Conservation (phyloP, 169 alveolate genomes). For the Plasmodium yoelii region DNA sequence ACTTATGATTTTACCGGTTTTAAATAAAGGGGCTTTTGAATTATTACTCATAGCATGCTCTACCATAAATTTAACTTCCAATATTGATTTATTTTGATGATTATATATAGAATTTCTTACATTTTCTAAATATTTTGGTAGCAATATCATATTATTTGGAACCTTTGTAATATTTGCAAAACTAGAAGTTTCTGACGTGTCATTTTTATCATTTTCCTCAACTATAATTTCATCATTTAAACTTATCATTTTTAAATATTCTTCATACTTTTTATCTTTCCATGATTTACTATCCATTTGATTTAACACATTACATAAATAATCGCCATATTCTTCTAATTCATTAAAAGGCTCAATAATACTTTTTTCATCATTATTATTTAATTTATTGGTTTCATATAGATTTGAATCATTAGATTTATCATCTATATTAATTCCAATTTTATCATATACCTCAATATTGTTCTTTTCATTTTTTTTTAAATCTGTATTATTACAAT, state of each 20-base stretch:
- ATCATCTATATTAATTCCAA: conserved; percentile 27
- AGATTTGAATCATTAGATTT: conserved; percentile 15
- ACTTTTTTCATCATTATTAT: conserved; percentile 34
- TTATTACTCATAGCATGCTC: conserved; percentile 72
- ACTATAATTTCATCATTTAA: conserved; percentile 67
- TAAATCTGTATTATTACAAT: conserved; percentile 9
- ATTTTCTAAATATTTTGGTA: conserved; percentile 75
- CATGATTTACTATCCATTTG: conserved; percentile 75
- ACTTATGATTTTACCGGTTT: conserved; percentile 73
- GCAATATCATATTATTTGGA: conserved; percentile 58
- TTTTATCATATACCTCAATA: conserved; percentile 25
- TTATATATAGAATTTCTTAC: conserved; percentile 72
- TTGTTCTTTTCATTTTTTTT: conserved; percentile 12
- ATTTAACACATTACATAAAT: conserved; percentile 61
- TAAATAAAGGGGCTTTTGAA: conserved; percentile 61
- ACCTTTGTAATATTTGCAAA: conserved; percentile 42
- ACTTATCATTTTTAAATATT: conserved; percentile 70
- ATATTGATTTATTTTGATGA: conserved; percentile 68
- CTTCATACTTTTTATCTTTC: conserved; percentile 70
- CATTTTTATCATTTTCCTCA: conserved; percentile 40
- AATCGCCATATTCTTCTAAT: conserved; percentile 74
- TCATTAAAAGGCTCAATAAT: conserved; percentile 74
- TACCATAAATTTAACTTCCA: conserved; percentile 65
- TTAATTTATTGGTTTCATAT: conserved; percentile 21
- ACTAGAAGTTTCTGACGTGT: conserved; percentile 28